A percentile compares a stretch with the other conserved stretches of the same genome.
These are phyloP conservation scores for Flaveria ramosissima DNA, from an alignment of 129 eudicot genomes.

Conservation along the genomic window DNA sequence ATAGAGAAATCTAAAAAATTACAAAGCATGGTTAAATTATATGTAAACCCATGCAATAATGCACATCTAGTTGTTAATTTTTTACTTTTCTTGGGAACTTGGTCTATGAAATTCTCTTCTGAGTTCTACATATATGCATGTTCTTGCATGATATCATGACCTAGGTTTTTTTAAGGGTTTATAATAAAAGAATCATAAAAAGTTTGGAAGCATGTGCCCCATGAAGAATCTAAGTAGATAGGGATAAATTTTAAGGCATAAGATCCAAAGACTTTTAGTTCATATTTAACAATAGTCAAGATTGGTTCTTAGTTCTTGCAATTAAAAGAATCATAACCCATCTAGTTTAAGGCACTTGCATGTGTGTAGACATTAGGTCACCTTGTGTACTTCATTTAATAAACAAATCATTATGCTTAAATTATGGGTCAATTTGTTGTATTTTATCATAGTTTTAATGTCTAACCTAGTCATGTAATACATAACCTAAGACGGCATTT, in stretches of 20 bases:
- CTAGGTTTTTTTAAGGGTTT: slow-evolving; percentile 11
- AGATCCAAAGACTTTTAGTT: slow-evolving; percentile 42
- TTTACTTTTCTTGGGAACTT: slow-evolving; percentile 20
- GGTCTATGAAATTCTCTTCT: slow-evolving; percentile 26
- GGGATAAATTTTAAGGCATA: slow-evolving; percentile 42
- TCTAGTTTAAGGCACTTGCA: slow-evolving; percentile 35
- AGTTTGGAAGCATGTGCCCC: slow-evolving; percentile 40
- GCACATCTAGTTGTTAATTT: slow-evolving; percentile 8
- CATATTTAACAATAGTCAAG: slow-evolving; percentile 50
- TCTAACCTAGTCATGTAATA: slow-evolving; percentile 38
- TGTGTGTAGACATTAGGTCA: slow-evolving; percentile 45
- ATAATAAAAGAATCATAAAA: slow-evolving; percentile 30
- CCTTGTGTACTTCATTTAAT: slow-evolving; percentile 32
- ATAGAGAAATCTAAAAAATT: slow-evolving; percentile 35
- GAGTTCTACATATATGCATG: slow-evolving; percentile 40
- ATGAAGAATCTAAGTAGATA: slow-evolving; percentile 44
- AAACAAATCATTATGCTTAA: slow-evolving; percentile 22
- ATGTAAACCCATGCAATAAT: slow-evolving; percentile 17
- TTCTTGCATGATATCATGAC: slow-evolving; percentile 33
- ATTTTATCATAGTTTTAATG: slow-evolving; percentile 18
- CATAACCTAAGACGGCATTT: slow-evolving; percentile 59
- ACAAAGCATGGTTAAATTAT: slow-evolving; percentile 12
- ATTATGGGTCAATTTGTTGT: slow-evolving; percentile 31
- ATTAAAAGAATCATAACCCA: slow-evolving; percentile 35
- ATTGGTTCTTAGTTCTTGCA: slow-evolving; percentile 36